A percentile compares a stretch with the other conserved stretches of the same genome.
Conservation (phyloP, 805 yeast genomes). For the Sugiyamaella valdiviana region DNA sequence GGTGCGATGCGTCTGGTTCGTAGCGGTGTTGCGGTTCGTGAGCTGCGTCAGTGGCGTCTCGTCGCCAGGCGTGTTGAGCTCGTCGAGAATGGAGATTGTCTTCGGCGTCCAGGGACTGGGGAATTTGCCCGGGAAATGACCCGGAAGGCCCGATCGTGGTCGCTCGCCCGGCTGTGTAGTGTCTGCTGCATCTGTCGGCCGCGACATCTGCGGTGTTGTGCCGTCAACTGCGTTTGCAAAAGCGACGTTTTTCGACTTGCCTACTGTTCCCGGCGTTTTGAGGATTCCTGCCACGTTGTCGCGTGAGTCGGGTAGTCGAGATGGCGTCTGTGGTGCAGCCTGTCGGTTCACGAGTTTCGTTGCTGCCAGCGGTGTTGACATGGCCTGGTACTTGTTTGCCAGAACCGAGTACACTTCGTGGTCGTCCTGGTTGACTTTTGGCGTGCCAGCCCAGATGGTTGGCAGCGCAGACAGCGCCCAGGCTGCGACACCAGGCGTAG, state of each 20-base stretch:
- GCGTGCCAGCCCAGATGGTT: slow-evolving; percentile 20
- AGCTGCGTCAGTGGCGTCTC: slow-evolving; percentile 6
- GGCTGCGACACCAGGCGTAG: slow-evolving; percentile 19
- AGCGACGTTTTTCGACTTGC: slow-evolving; percentile 16
- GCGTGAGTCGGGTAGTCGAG: neutral
- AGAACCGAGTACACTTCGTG: slow-evolving; percentile 4
- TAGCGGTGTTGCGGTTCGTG: slow-evolving; percentile 2
- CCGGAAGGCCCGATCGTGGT: slow-evolving; percentile 17
- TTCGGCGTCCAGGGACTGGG: slow-evolving; percentile 21
- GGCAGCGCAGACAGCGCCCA: slow-evolving; percentile 22
- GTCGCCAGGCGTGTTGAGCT: neutral
- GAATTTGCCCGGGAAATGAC: slow-evolving; percentile 21
- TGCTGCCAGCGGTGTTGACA: slow-evolving; percentile 1
- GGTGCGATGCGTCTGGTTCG: neutral
- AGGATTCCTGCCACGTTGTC: slow-evolving; percentile 13
- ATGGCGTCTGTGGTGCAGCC: slow-evolving; percentile 1
- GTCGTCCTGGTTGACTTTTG: slow-evolving; percentile 12
- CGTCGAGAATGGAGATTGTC: neutral
- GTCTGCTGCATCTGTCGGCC: neutral
- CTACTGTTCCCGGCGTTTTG: slow-evolving; percentile 19
- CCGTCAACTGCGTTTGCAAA: slow-evolving; percentile 17
- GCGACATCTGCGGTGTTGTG: neutral
- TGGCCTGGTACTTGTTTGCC: slow-evolving; percentile 2
- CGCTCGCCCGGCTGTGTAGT: slow-evolving; percentile 4
- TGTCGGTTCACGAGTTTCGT: neutral